Evolutionary conservation across 2,329 filamentous ascomycete genomes (phyloP), one percentile per base, ranked within the genome.

Genomic region (Epichloe typhina): DNA sequence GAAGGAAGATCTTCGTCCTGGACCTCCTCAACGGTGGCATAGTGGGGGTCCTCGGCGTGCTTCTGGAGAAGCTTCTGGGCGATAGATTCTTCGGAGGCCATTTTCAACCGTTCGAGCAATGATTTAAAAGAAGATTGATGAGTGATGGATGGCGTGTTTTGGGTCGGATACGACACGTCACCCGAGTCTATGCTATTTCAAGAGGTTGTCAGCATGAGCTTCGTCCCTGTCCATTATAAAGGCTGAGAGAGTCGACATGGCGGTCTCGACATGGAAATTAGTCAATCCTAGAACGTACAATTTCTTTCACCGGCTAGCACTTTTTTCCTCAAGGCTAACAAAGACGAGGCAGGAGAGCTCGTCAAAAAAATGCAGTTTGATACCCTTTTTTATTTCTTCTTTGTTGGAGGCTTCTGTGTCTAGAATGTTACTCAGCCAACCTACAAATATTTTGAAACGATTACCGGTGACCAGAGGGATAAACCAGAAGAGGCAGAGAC

Each of bases 1-100:
- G 69, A 77, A 71, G 67, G 67, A 56, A 87, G 79, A 41, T 94
- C 87, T 66, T 94, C 88, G 62, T 95, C 89, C 31, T 77, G 75
- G 39, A 79, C 82, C 46, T 95, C 88, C 68, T 95, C 89, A 57
- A 95, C 77, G 23, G 83, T 89, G 57, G 79, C 77, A 61, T 80
- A 76, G 55, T 75, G 75, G 43, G 43, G 69, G 53, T 66, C 64
- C 58, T 76, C 69, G 55, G 65, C 68, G 59, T 86, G 83, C 66
- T 81, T 76, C 62, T 82, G 74, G 61, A 80, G 74, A 55, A 86
- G 77, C 70, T 75, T 77, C 67, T 84, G 78, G 42, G 76, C 76
- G 52, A 73, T 73, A 53, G 76, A 78, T 53, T 72, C 68, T 64
- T 76, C 72, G 49, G 71, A 66, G 56, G 72, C 65, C 73, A 75